These are phyloP conservation scores for Fusarium sp. DNA, from an alignment of 2,329 filamentous ascomycete genomes.

Conservation along the genomic window DNA sequence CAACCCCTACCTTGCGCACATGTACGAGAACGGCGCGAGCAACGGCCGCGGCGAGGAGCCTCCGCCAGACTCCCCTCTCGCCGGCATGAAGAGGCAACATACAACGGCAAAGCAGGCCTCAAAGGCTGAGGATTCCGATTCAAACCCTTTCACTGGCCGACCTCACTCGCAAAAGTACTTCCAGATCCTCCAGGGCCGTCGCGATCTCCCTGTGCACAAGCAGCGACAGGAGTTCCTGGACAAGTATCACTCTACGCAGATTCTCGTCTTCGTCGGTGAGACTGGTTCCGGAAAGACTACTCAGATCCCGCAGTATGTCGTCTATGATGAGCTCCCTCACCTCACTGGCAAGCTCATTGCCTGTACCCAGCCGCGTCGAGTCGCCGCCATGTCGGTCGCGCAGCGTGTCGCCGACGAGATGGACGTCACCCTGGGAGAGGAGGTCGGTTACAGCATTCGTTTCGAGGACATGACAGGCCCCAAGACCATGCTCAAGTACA, in stretches of 20 bases:
- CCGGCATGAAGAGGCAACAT: constrained; percentile 78
- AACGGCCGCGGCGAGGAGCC: constrained; percentile 54
- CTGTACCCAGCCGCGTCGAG: constrained; percentile 96
- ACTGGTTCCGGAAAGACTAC: constrained; percentile 99
- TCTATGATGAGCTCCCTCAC: constrained; percentile 96
- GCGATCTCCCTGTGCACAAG: constrained; percentile 90
- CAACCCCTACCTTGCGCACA: constrained; percentile 94
- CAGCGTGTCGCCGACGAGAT: constrained; percentile 98
- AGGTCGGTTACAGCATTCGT: constrained; percentile 98
- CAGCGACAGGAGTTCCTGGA: constrained; percentile 94
- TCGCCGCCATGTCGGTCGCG: constrained; percentile 98
- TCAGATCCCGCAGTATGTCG: constrained; percentile 97
- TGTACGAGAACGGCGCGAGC: constrained; percentile 68
- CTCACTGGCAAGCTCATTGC: constrained; percentile 88
- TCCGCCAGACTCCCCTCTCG: constrained; percentile 63
- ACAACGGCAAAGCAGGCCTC: constrained; percentile 83
- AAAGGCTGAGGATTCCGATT: constrained; percentile 80
- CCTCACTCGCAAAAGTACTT: constrained; percentile 88
- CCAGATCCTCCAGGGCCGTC: constrained; percentile 84
- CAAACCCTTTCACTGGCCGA: constrained; percentile 86
- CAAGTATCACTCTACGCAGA: constrained; percentile 93
- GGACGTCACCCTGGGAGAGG: constrained; percentile 91
- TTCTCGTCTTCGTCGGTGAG: constrained; percentile 98
- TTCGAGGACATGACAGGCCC: constrained; percentile 94
- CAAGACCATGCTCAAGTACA: constrained; percentile 97